These are phyloP conservation scores for Diutina sp. DNA, from an alignment of 1,139 yeast species.

Conservation along the genomic window DNA sequence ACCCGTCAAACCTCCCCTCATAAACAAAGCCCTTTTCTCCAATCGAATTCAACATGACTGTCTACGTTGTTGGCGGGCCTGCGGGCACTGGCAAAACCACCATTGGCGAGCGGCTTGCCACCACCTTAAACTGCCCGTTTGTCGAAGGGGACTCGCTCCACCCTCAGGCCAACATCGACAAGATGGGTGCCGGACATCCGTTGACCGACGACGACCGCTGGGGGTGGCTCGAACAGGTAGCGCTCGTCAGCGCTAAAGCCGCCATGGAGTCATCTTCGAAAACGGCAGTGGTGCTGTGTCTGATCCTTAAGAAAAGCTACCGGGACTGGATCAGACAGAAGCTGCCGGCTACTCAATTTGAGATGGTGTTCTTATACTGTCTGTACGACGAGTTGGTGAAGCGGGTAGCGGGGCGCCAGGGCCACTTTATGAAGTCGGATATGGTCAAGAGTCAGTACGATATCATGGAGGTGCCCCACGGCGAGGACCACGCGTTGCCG, in stretches of 20 bases:
- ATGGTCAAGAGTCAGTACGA: conserved; percentile 75
- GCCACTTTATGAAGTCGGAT: conserved; percentile 76
- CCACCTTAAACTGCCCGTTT: conserved; percentile 30
- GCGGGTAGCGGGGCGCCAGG: conserved; percentile 49
- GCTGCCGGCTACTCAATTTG: conserved; percentile 25
- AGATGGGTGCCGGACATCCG: conserved; percentile 75
- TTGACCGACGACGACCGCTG: conserved; percentile 81
- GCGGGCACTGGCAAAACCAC: conserved; percentile 93
- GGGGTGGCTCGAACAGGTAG: conserved; percentile 64
- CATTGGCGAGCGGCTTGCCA: conserved; percentile 43
- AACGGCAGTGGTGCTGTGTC: conserved; percentile 59
- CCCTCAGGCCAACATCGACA: conserved; percentile 58
- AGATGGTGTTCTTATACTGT: conserved; percentile 58
- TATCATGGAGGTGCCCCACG: conserved; percentile 58
- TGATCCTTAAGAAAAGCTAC: conserved; percentile 65
- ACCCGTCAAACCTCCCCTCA: too few relatives aligned
- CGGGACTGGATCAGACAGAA: conserved; percentile 29
- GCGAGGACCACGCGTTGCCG: conserved; percentile 24
- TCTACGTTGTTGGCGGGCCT: conserved; percentile 65
- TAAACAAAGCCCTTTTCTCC: too few relatives aligned
- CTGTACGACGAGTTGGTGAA: conserved; percentile 43
- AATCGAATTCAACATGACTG: conserved; percentile 4
- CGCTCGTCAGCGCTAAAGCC: conserved; percentile 21
- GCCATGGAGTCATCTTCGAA: conserved; percentile 12
- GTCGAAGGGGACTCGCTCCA: conserved; percentile 83